phyloP scores from a whole-genome alignment of 257 asterid species.

The Solanum etuberosum region DNA sequence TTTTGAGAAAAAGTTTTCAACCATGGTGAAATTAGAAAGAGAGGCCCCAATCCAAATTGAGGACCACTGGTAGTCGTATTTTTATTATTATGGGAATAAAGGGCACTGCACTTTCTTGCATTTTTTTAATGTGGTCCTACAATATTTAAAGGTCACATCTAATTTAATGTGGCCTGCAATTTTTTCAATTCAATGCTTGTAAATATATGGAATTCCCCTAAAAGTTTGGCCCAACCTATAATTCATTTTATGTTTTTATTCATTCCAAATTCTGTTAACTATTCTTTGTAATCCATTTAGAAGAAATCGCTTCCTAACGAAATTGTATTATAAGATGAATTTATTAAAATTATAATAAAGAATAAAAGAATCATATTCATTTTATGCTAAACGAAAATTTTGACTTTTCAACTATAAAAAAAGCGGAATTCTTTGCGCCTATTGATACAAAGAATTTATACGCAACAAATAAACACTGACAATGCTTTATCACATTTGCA shows the following conservation, averaged over 20 bases:
- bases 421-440: not conserved
- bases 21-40: not conserved
- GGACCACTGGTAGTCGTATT: constrained; percentile 7
- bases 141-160: not conserved
- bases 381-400: not conserved
- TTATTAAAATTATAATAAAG: not conserved
- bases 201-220: not conserved
- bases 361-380: not conserved
- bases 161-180: not conserved
- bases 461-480: not conserved
- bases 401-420: not conserved
- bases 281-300: not conserved
- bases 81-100: constrained; percentile 18
- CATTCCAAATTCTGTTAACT: not conserved
- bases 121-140: constrained; percentile 3
- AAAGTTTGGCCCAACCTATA: not conserved
- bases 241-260: not conserved
- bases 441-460: not conserved
- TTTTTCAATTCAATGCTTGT: not conserved
- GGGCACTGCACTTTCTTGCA: constrained; percentile 24
- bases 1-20: not conserved
- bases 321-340: not conserved
- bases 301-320: too few relatives aligned
- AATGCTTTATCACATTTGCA: not conserved
- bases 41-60: not conserved